These are phyloP conservation scores for Metschnikowia hibisci DNA, from an alignment of 805 yeast genomes.

Conservation along the genomic window DNA sequence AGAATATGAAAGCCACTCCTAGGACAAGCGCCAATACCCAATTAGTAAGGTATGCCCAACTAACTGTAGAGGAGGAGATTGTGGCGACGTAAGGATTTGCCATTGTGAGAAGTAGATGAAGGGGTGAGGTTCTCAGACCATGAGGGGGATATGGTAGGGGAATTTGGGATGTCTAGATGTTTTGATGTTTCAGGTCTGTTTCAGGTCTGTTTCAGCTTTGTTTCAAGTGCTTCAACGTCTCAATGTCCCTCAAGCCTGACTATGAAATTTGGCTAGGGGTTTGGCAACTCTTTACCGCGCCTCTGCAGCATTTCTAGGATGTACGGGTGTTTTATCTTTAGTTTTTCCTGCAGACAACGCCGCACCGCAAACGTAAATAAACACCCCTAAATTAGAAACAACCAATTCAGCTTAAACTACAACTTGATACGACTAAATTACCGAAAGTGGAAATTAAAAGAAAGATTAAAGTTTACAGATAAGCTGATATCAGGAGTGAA, in stretches of 20 bases:
- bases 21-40: slow-evolving; percentile 71
- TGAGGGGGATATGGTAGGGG: not conserved
- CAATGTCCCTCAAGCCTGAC: no score
- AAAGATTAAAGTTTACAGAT: no score
- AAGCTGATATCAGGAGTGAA: no score
- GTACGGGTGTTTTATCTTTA: no score
- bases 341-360: not conserved
- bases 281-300: no score
- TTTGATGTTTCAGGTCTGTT: not conserved
- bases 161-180: not conserved
- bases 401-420: no score
- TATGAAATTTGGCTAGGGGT: no score
- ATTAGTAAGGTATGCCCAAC: slow-evolving; percentile 74
- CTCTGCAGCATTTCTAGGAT: not conserved
- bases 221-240: not conserved
- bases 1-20: slow-evolving; percentile 63
- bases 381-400: not conserved
- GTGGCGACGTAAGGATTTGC: not conserved
- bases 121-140: not conserved
- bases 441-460: no score
- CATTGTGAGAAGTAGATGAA: not conserved
- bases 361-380: slow-evolving; percentile 9
- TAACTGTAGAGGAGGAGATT: slow-evolving; percentile 15
- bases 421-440: no score
- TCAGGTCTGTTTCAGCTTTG: not conserved